Evolutionary conservation across 495 filamentous ascomycete genomes (phyloP).

Genomic region (Tuber magnatum): DNA sequence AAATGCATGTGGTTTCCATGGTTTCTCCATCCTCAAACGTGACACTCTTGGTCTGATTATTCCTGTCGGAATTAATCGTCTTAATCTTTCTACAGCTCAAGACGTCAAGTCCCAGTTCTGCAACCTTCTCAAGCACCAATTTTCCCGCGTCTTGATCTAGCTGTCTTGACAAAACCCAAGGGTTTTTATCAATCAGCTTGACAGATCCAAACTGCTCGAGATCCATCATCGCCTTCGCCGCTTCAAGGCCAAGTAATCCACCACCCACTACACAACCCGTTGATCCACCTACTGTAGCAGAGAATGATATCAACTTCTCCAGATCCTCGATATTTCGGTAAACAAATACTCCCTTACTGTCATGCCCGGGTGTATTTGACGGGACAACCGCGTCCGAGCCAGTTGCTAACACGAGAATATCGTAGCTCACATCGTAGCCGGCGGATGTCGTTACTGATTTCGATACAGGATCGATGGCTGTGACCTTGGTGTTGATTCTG

Average conservation of each 20-base stretch:
- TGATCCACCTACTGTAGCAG: constrained; percentile 57
- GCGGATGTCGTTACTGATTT: constrained; percentile 67
- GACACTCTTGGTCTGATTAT: constrained; percentile 66
- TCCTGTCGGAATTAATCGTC: constrained; percentile 59
- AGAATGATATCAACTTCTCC: constrained; percentile 70
- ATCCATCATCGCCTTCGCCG: constrained; percentile 93
- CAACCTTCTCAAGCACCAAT: constrained; percentile 79
- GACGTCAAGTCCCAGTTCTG: constrained; percentile 74
- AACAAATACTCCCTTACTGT: constrained; percentile 87
- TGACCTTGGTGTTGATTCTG: constrained; percentile 75
- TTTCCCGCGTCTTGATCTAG: constrained; percentile 76
- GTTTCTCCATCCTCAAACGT: constrained; percentile 77
- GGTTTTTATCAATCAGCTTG: constrained; percentile 78
- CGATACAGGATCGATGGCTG: constrained; percentile 55
- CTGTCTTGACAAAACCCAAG: constrained; percentile 82
- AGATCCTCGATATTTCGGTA: constrained; percentile 86
- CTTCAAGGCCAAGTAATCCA: constrained; percentile 81
- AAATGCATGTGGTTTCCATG: constrained; percentile 76
- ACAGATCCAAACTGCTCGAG: constrained; percentile 69
- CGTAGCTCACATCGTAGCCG: constrained; percentile 67
- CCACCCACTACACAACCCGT: constrained; percentile 82
- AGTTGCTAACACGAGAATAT: constrained; percentile 83
- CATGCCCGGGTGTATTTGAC: constrained; percentile 69
- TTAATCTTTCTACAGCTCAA: constrained; percentile 71
- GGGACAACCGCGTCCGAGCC: constrained; percentile 87